These are phyloP conservation scores for Colletotrichum sp. DNA, from an alignment of 2,329 filamentous ascomycete species.

Conservation along the genomic window DNA sequence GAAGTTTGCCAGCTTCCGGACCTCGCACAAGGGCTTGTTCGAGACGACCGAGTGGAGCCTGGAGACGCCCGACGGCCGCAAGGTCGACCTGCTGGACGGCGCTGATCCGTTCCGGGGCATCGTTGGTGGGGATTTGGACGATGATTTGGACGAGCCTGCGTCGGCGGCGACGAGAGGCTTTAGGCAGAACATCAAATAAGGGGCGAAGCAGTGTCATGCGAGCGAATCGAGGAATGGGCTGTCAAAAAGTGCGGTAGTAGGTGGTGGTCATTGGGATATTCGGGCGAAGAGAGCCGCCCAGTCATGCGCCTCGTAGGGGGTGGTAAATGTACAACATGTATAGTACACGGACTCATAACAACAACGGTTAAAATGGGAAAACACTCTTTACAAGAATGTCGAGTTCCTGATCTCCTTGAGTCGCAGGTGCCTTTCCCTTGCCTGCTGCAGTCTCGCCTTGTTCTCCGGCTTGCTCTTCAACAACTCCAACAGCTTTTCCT, in stretches of 20 bases:
- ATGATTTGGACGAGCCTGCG: slow-evolving; percentile 32
- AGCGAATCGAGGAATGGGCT: not conserved
- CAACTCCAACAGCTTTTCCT: slow-evolving; percentile 47
- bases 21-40: slow-evolving; percentile 67
- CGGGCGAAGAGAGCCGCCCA: slow-evolving; percentile 1
- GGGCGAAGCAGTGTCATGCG: not conserved
- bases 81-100: slow-evolving; percentile 76
- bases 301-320: slow-evolving; percentile 7
- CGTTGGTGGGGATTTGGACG: slow-evolving; percentile 33
- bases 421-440: slow-evolving; percentile 56
- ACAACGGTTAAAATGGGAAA: not conserved
- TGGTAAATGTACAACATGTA: slow-evolving; percentile 36
- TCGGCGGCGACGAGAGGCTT: slow-evolving; percentile 50
- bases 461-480: slow-evolving; percentile 53
- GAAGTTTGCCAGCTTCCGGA: slow-evolving; percentile 79
- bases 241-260: not conserved
- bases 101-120: slow-evolving; percentile 70
- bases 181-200: slow-evolving; percentile 46
- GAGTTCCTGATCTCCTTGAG: slow-evolving; percentile 50
- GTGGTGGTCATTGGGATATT: slow-evolving; percentile 6
- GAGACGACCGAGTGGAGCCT: slow-evolving; percentile 92
- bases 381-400: slow-evolving; percentile 18
- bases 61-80: slow-evolving; percentile 63
- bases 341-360: slow-evolving; percentile 37
- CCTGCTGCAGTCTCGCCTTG: slow-evolving; percentile 50